Base-by-base conservation (phyloP, 768 basidiomycete species). In the Mrakia gelida region DNA sequence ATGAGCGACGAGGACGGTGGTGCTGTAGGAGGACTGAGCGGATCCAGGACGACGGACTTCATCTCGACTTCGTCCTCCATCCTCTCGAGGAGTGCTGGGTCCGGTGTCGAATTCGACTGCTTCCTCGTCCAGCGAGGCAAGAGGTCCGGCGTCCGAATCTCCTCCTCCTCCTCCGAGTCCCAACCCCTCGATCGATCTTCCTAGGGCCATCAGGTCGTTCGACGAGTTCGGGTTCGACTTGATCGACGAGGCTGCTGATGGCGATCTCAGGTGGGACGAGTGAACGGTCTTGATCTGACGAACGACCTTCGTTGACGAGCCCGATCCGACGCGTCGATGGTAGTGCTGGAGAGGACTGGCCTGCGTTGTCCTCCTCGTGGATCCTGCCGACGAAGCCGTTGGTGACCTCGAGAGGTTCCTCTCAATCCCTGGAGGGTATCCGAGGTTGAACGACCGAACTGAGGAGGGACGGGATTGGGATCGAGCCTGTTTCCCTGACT, bases 241-340 rank as follows among this genome's bases (percentile, higher is more conserved):
- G 13, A 89, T 86, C 0, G 92, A 94, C 0, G 92, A 94, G 0
- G 93, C 86, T 0, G 89, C 87, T 30, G 93, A 94, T 80, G 90
- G 91, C 1, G 91, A 90, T 15, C 93, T 89, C 28, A 86, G 85
- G 13, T 80, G 80, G 9, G 81, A 85, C 94, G 94, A 18, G 80
- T 81, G 11, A 83, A 86, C 82, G 13, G 86, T 84, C 79, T 89
- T 88, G 21, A 88, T 83, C 81, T 92, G 90, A 21, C 92, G 86
- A 68, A 93, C 89, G 18, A 94, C 92, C 70, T 92, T 87, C 2
- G 92, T 93, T 26, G 92, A 93, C 3, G 91, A 91, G 9, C 92
- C 92, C 3, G 93, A 94, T 0, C 93, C 92, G 0, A 86, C 90
- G 71, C 93, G 86, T 28, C 92, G 88, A 83, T 95, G 94, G 83